A percentile compares a stretch with the other conserved stretches of the same genome.
Conservation (phyloP, 495 filamentous ascomycete genomes). For the Pyrenula aspistea region DNA sequence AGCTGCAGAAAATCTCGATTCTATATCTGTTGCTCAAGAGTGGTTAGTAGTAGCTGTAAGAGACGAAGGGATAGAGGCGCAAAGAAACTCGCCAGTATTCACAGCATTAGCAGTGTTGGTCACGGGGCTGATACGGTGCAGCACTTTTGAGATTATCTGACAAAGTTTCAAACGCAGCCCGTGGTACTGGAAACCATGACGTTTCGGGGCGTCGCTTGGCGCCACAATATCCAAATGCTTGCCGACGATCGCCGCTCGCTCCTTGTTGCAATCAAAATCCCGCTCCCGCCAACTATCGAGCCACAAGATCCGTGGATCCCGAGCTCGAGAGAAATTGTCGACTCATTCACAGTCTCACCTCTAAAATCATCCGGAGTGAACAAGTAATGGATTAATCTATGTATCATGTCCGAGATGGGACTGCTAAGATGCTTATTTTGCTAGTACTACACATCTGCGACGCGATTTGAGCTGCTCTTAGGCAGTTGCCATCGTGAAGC, state of each 20-base stretch:
- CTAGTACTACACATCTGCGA: neutral
- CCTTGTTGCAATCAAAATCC: neutral
- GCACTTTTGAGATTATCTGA: too few relatives aligned
- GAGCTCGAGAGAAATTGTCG: too few relatives aligned
- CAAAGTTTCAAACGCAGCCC: constrained; percentile 1
- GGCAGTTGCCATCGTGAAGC: neutral
- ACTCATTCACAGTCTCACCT: too few relatives aligned
- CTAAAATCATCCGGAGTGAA: too few relatives aligned
- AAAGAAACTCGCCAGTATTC: too few relatives aligned
- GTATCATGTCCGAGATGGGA: neutral
- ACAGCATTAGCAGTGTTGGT: too few relatives aligned
- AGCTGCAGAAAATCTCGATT: too few relatives aligned
- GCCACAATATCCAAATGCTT: neutral
- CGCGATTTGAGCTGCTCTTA: neutral
- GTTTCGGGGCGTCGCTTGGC: neutral
- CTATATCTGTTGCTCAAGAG: too few relatives aligned
- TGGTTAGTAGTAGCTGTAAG: too few relatives aligned
- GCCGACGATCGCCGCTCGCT: neutral
- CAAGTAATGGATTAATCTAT: too few relatives aligned
- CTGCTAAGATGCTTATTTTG: neutral
- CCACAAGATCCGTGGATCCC: neutral
- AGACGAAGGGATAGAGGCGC: too few relatives aligned
- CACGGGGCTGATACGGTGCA: too few relatives aligned
- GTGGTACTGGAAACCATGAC: constrained; percentile 3
- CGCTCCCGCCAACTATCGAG: neutral